phyloP scores from a whole-genome alignment of 208 protist species.

The Vickermania spadyakhi region DNA sequence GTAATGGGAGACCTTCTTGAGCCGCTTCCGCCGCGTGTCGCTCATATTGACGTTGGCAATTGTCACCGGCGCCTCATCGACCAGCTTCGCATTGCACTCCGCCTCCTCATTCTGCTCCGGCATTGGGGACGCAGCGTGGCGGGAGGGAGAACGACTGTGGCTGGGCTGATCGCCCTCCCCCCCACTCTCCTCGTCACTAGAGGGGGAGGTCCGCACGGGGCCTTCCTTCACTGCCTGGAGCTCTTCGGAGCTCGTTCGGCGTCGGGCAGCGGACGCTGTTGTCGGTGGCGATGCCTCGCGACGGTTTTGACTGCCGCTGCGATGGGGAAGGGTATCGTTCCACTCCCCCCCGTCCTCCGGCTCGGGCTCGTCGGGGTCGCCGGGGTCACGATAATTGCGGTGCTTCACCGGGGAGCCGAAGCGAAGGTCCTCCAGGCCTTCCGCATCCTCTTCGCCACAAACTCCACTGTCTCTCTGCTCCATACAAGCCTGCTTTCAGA shows the following conservation, averaged over 20 bases:
- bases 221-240: background rate
- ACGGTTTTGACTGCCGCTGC: background rate
- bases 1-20: slow-evolving; percentile 79
- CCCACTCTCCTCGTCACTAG: slow-evolving; percentile 1
- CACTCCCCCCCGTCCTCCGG: too few species aligned
- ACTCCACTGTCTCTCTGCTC: too few species aligned
- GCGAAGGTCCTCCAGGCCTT: slow-evolving; percentile 1
- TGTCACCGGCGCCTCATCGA: slow-evolving; percentile 22
- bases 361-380: background rate
- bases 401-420: slow-evolving; percentile 8
- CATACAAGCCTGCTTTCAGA: too few species aligned
- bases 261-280: background rate
- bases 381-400: slow-evolving; percentile 3
- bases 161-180: background rate
- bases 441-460: background rate
- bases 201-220: background rate
- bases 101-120: background rate
- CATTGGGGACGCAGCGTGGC: background rate
- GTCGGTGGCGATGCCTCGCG: too few species aligned
- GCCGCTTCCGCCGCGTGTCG: slow-evolving; percentile 53
- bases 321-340: too few species aligned
- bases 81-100: background rate
- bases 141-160: background rate
- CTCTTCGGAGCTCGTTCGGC: background rate
- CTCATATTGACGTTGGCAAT: slow-evolving; percentile 22